Base-by-base conservation (phyloP, 495 filamentous ascomycete species). In the Talaromyces nanjingensis region DNA sequence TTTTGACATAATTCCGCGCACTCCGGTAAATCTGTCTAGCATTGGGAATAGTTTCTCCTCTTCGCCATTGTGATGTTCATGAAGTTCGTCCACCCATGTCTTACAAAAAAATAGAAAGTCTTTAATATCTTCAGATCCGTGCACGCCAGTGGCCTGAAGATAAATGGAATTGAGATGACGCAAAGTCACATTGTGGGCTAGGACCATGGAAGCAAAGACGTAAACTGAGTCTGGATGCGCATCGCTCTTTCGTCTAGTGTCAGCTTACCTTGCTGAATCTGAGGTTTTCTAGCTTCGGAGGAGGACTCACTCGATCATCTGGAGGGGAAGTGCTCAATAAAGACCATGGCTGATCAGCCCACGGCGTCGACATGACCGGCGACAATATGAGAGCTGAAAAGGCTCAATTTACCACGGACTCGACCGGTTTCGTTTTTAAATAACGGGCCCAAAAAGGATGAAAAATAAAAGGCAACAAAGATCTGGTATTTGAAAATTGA, bases 161-260 rank as follows among this genome's bases (percentile, higher is more conserved):
- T 79, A 84, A 68, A 87, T 82, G 62, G 81, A 83, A 70, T 87
- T 87, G 71, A 79, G 83, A 64, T 82, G 83, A 42, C 84, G 83
- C 42, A 87, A 71, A 65, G 85, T 84, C 39, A 77, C 76, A 71
- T 87, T 87, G 73, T 87, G 80, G 64, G 85, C 73, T 59, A 85
- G 71, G 2, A 81, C 79, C 84, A 87, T 87, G 66, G 85, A 81
- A 14, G 83, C 83, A 5, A 84, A 82, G 31, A 72, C 72, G 68
- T 71, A 70, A 47, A 47, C 42, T 47, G 42, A 47, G 42, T 47
- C 42, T 47, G 42, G 1, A 47, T 47, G 42, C 42, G 42, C 42
- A 47, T 47, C 42, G 42, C 42, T 47, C 42, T 12, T 16, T 47
- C 12, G 42, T 47, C 42, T 47, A 47, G 42, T 47, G 42, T 47